Evolutionary conservation across 106 monocot species (phyloP).

Genomic region (Dendrobium nobile): DNA sequence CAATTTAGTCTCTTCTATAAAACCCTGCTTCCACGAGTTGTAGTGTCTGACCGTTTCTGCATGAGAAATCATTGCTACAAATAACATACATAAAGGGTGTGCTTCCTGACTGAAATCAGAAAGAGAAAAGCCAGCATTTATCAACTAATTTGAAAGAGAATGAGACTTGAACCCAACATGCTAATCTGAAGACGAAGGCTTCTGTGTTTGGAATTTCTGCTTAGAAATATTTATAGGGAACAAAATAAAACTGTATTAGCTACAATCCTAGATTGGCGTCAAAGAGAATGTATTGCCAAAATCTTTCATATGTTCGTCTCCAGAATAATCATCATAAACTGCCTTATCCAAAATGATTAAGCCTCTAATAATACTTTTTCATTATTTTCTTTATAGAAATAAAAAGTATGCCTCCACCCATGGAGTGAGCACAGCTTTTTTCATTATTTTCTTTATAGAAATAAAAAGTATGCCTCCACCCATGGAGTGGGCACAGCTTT

Average conservation of each 20-base stretch:
- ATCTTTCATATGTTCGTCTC: not conserved
- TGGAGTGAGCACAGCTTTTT: not conserved
- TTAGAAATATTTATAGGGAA: not conserved
- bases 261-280: not conserved
- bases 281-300: not conserved
- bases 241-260: not conserved
- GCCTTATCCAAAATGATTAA: not conserved
- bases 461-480: not conserved
- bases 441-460: not conserved
- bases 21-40: constrained; percentile 54
- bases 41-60: constrained; percentile 67
- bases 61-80: not conserved
- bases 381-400: not conserved
- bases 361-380: not conserved
- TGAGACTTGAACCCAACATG: not conserved
- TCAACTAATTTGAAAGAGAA: not conserved
- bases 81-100: not conserved
- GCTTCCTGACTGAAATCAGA: not conserved
- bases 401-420: not conserved
- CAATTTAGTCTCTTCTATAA: constrained; percentile 40
- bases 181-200: not conserved
- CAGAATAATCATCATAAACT: not conserved
- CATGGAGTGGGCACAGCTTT: not conserved
- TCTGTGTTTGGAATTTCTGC: not conserved
- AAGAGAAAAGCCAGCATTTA: not conserved